Evolutionary conservation across 257 asterid species (phyloP).

Genomic region (Gentiana macrophylla): DNA sequence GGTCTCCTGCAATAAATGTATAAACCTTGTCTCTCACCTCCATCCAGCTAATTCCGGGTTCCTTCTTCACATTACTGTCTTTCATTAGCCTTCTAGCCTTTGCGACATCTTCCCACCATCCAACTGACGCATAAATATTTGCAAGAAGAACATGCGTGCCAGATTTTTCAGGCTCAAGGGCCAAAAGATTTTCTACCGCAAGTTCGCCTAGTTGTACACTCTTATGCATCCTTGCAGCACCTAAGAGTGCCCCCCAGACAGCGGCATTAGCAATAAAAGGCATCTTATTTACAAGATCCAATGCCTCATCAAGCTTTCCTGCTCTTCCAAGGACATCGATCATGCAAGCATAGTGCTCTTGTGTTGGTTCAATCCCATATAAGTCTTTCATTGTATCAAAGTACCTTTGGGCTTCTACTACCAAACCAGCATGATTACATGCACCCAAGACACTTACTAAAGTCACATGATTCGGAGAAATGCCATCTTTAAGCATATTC

Average conservation of each 20-base stretch:
- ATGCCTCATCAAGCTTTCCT: conserved; percentile 54
- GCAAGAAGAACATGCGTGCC: conserved; percentile 70
- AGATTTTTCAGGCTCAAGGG: conserved; percentile 60
- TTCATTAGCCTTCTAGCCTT: conserved; percentile 49
- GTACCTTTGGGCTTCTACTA: conserved; percentile 46
- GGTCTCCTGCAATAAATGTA: conserved; percentile 72
- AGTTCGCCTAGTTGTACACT: conserved; percentile 49
- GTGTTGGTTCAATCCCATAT: conserved; percentile 48
- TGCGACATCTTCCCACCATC: conserved; percentile 57
- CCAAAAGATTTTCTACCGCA: conserved; percentile 50
- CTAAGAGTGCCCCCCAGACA: conserved; percentile 74
- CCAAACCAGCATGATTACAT: conserved; percentile 71
- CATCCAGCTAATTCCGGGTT: conserved; percentile 86
- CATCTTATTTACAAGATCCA: conserved; percentile 40
- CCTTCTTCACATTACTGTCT: conserved; percentile 60
- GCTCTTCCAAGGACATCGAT: conserved; percentile 73
- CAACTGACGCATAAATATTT: conserved; percentile 60
- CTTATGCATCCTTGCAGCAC: conserved; percentile 69
- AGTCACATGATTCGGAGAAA: conserved; percentile 60
- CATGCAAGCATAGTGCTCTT: conserved; percentile 86
- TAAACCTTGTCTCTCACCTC: conserved; percentile 54
- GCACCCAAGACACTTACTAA: conserved; percentile 66
- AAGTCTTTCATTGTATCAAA: conserved; percentile 43
- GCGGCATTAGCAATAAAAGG: conserved; percentile 61
- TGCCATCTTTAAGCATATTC: conserved; percentile 43